phyloP scores from a whole-genome alignment of 805 yeast genomes.

The Yarrowia sp. region DNA sequence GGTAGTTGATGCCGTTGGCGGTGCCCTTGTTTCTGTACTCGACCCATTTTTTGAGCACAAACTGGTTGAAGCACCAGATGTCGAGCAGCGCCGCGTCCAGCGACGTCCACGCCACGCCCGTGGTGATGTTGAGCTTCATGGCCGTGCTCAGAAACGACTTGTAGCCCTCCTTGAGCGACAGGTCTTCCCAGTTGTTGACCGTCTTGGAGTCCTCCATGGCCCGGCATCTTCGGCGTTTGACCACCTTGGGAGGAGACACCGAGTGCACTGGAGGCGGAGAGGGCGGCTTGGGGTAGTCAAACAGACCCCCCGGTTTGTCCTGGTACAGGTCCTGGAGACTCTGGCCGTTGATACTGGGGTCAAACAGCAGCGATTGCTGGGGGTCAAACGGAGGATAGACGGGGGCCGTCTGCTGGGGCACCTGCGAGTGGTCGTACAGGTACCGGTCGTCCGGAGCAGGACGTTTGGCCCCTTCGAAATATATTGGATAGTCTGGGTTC shows the following conservation, averaged over 20 bases:
- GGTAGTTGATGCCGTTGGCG: constrained; percentile 37
- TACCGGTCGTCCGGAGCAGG: constrained; percentile 20
- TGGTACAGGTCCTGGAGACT: constrained; percentile 21
- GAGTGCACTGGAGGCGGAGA: constrained; percentile 16
- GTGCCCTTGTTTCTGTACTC: constrained; percentile 37
- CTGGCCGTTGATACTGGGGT: constrained; percentile 27
- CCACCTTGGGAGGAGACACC: constrained; percentile 18
- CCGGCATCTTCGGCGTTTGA: constrained; percentile 13
- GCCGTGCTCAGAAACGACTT: constrained; percentile 32
- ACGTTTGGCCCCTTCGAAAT: constrained; percentile 8
- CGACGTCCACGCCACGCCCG: constrained; percentile 36
- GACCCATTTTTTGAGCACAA: constrained; percentile 35
- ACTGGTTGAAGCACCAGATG: constrained; percentile 38
- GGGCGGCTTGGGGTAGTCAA: constrained; percentile 22
- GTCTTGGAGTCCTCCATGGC: constrained; percentile 23
- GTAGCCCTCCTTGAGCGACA: constrained; percentile 33
- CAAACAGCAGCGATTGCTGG: constrained; percentile 9
- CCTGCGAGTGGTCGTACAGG: constrained; percentile 10
- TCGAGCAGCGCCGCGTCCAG: constrained; percentile 27
- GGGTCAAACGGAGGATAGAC: constrained; percentile 10
- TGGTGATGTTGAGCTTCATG: constrained; percentile 33
- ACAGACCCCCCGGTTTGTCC: constrained; percentile 21
- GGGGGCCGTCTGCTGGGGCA: neutral
- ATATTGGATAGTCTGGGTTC: constrained; percentile 26
- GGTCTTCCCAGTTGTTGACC: constrained; percentile 37